Percentiles rank a stretch among this genome's conserved stretches.
Conservation (phyloP, 2,329 filamentous ascomycete genomes). For the Alternaria angustiovoidea region DNA sequence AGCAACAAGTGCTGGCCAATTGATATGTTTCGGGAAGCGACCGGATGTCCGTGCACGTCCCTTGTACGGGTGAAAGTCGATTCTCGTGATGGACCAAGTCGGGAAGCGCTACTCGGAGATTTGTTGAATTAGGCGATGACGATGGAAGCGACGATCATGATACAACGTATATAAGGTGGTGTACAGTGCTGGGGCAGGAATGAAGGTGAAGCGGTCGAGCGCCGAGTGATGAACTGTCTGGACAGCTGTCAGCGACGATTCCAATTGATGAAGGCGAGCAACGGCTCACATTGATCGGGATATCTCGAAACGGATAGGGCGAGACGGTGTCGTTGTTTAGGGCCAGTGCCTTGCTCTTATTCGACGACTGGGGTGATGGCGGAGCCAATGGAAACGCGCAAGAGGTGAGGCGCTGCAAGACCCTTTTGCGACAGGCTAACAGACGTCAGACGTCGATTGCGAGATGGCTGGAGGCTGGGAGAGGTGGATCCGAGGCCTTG, state of each 20-base stretch:
- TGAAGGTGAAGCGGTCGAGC: conserved; percentile 29
- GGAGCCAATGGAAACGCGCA: conserved; percentile 46
- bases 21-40: conserved; percentile 38
- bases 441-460: conserved; percentile 46
- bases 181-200: conserved; percentile 7
- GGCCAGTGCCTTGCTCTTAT: conserved; percentile 40
- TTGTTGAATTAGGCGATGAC: conserved; percentile 41
- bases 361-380: conserved; percentile 34
- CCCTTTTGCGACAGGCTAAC: conserved; percentile 41
- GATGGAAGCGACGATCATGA: conserved; percentile 28
- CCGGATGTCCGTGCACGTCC: conserved; percentile 34
- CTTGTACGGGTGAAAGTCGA: conserved; percentile 41
- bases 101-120: conserved; percentile 41
- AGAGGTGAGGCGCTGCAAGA: conserved; percentile 43
- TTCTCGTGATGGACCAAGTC: conserved; percentile 41
- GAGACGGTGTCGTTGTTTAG: conserved; percentile 38
- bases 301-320: conserved; percentile 46
- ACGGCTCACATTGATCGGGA: conserved; percentile 34
- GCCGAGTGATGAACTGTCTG: conserved; percentile 31
- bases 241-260: conserved; percentile 38
- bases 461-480: conserved; percentile 43
- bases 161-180: conserved; percentile 25
- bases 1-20: conserved; percentile 43
- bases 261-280: conserved; percentile 22
- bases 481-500: conserved; percentile 39